phyloP scores from a whole-genome alignment of 257 asterid species.

The Jacaranda copaia region DNA sequence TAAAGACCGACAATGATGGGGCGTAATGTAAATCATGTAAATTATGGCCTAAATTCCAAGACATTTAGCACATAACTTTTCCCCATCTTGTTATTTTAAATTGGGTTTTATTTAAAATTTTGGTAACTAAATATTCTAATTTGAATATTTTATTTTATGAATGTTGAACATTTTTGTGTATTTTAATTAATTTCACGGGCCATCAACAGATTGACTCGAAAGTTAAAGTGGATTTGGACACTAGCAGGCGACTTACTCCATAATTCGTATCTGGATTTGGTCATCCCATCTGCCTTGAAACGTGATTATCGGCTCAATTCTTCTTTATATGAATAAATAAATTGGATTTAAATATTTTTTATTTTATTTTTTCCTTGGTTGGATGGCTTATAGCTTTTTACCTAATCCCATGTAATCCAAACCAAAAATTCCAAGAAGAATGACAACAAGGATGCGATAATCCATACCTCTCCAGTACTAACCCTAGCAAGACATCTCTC shows the following conservation, averaged over 20 bases:
- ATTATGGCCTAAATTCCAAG: conserved; percentile 14
- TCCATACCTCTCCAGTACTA: not conserved
- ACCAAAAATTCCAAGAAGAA: conserved; percentile 41
- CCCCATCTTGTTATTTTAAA: not conserved
- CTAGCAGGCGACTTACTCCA: conserved; percentile 53
- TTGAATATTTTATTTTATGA: not conserved
- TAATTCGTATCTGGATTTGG: conserved; percentile 43
- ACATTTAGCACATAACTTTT: not conserved
- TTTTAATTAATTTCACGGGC: not conserved
- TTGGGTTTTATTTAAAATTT: not conserved
- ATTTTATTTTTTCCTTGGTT: not conserved
- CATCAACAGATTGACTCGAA: not conserved
- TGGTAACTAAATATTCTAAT: too few species aligned
- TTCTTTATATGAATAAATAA: conserved; percentile 20
- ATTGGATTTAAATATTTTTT: not conserved
- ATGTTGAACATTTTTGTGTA: not conserved
- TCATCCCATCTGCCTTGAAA: conserved; percentile 35
- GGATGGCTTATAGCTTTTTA: conserved; percentile 30
- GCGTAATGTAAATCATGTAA: conserved; percentile 13
- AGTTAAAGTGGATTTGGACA: conserved; percentile 40
- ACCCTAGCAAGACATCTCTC: not conserved
- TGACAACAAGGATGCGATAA: conserved; percentile 38
- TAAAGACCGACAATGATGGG: conserved; percentile 21
- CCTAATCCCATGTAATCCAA: conserved; percentile 49
- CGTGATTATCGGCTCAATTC: conserved; percentile 52